phyloP scores from a whole-genome alignment of 2,329 filamentous ascomycete species.

The Bipolaris cookei region DNA sequence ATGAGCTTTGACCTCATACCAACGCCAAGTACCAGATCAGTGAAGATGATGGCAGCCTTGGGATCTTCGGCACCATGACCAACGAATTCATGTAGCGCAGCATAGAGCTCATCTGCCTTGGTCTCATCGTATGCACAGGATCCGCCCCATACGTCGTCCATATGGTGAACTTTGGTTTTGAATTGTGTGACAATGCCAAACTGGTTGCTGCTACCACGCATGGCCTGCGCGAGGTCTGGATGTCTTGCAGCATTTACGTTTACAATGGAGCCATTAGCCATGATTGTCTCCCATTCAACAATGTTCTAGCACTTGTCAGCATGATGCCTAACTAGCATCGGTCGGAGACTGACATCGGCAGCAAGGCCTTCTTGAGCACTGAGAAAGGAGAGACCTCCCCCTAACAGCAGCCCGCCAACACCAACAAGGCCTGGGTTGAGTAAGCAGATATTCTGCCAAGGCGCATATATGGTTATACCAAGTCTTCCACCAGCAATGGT shows the following conservation, averaged over 20 bases:
- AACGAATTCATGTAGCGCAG: constrained; percentile 44
- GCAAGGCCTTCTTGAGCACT: constrained; percentile 34
- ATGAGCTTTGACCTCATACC: constrained; percentile 18
- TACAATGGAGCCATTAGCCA: constrained; percentile 39
- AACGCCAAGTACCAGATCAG: constrained; percentile 18
- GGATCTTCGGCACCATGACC: constrained; percentile 31
- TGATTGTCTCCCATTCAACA: constrained; percentile 42
- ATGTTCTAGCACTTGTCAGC: constrained; percentile 31
- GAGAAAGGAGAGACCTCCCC: constrained; percentile 33
- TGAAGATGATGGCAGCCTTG: constrained; percentile 34
- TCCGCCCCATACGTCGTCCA: constrained; percentile 50
- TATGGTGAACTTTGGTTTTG: constrained; percentile 29
- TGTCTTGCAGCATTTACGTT: constrained; percentile 32
- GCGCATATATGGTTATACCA: constrained; percentile 9
- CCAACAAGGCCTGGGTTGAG: constrained; percentile 26
- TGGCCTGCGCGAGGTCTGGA: constrained; percentile 45
- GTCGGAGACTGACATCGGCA: constrained; percentile 28
- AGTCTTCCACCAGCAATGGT: constrained; percentile 42
- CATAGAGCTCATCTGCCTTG: constrained; percentile 40
- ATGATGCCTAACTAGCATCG: background rate
- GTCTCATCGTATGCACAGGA: constrained; percentile 40
- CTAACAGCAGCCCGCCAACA: constrained; percentile 28
- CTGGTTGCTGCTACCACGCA: constrained; percentile 36
- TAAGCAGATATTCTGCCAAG: constrained; percentile 2
- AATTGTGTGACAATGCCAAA: constrained; percentile 40